Conservation (phyloP, 139 green algal genomes). For the Zygnema circumcarinatum region DNA sequence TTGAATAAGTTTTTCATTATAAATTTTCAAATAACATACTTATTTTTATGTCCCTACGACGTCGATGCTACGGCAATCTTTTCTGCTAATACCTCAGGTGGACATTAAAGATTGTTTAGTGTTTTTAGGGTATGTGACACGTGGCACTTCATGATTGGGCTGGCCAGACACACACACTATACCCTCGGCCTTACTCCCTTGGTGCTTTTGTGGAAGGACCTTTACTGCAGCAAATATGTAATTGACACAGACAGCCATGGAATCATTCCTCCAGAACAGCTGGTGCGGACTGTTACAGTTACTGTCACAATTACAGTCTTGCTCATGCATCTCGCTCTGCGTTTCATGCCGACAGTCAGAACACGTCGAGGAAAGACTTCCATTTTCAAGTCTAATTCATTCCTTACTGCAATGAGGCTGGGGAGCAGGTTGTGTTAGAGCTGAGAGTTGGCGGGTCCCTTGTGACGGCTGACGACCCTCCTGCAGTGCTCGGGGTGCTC, state of each 20-base stretch:
- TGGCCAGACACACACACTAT: constrained; percentile 78
- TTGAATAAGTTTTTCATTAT: too few species aligned
- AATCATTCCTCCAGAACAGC: constrained; percentile 65
- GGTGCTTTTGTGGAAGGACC: constrained; percentile 91
- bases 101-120: too few species aligned
- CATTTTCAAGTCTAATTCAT: background rate
- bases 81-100: too few species aligned
- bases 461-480: constrained; percentile 77
- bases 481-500: constrained; percentile 72
- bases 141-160: background rate
- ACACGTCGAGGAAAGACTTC: background rate
- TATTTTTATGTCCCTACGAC: too few species aligned
- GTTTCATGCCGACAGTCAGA: background rate
- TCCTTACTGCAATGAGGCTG: background rate
- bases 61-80: too few species aligned
- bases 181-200: constrained; percentile 72
- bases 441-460: constrained; percentile 70
- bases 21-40: too few species aligned
- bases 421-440: constrained; percentile 52
- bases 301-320: background rate
- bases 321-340: background rate
- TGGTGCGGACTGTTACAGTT: constrained; percentile 37
- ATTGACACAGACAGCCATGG: constrained; percentile 76
- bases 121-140: too few species aligned
- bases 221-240: constrained; percentile 73